phyloP scores from a whole-genome alignment of 2,329 filamentous ascomycete genomes.

The Chaetomium olivaceum region DNA sequence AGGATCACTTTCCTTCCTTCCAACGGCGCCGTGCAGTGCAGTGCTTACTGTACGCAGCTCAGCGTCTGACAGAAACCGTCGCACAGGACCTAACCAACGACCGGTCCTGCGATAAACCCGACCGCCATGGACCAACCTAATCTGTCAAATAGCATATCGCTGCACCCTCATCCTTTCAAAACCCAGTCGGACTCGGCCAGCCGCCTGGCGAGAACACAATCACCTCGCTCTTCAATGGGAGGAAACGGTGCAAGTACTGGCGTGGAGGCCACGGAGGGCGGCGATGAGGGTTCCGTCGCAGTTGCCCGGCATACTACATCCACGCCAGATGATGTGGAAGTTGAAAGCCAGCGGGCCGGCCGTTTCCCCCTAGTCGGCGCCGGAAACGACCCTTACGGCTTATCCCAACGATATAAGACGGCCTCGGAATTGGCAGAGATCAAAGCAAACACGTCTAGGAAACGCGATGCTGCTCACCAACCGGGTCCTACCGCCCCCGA shows the following conservation, averaged over 20 bases:
- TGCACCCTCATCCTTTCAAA: slow-evolving; percentile 35
- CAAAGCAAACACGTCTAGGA: slow-evolving; percentile 76
- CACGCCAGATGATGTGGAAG: slow-evolving; percentile 49
- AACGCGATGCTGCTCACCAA: slow-evolving; percentile 55
- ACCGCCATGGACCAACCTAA: slow-evolving; percentile 37
- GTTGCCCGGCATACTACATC: slow-evolving; percentile 28
- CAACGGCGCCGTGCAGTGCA: neutral
- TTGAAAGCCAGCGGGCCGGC: slow-evolving; percentile 52
- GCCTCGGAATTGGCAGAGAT: slow-evolving; percentile 74
- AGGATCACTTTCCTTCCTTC: neutral
- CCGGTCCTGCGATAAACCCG: neutral
- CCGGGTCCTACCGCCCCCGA: neutral
- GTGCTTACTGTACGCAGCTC: neutral
- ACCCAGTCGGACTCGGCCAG: slow-evolving; percentile 32
- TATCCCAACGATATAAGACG: slow-evolving; percentile 76
- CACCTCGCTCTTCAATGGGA: slow-evolving; percentile 18
- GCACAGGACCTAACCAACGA: neutral
- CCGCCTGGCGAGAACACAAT: slow-evolving; percentile 18
- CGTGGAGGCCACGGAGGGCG: slow-evolving; percentile 28
- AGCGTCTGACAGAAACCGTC: neutral
- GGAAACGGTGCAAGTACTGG: slow-evolving; percentile 31
- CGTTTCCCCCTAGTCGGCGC: slow-evolving; percentile 58
- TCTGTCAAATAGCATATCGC: slow-evolving; percentile 37
- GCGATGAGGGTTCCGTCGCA: slow-evolving; percentile 28
- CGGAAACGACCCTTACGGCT: slow-evolving; percentile 78